Conservation (phyloP, 139 green algal genomes). For the Nannochloris sp. region DNA sequence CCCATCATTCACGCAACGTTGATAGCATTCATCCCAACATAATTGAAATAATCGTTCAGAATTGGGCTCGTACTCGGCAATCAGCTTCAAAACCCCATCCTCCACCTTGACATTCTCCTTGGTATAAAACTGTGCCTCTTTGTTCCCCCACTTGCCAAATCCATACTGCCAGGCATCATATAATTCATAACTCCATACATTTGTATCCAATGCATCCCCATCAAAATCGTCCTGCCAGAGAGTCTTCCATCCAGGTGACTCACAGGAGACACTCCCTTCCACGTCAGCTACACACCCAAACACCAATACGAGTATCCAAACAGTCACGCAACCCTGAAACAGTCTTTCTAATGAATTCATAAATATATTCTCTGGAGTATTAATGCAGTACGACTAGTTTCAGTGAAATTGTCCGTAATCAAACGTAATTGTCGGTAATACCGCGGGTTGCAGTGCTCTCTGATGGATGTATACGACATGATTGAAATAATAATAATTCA, state of each 20-base stretch:
- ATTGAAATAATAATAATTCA: no score
- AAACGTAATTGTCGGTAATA: no score
- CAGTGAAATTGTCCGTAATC: no score
- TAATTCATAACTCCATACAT: constrained; percentile 6
- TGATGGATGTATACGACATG: no score
- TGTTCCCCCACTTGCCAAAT: constrained; percentile 1
- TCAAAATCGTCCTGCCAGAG: constrained; percentile 5
- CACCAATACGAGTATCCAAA: background rate
- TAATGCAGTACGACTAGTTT: no score
- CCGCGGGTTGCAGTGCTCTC: no score
- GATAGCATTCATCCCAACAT: constrained; percentile 6
- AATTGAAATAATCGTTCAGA: background rate
- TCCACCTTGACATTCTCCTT: constrained; percentile 4
- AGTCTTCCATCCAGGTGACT: background rate
- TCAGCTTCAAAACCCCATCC: constrained; percentile 2
- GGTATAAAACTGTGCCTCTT: constrained; percentile 10
- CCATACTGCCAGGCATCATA: constrained; percentile 12
- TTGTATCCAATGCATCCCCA: background rate
- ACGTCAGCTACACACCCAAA: background rate
- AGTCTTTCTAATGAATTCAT: no score
- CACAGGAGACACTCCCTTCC: background rate
- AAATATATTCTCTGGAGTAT: no score
- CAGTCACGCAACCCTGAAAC: no score
- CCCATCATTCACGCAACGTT: constrained; percentile 3
- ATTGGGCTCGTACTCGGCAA: constrained; percentile 2